Conservation (phyloP, 768 basidiomycete genomes). For the Candolleomyces efflorescens region DNA sequence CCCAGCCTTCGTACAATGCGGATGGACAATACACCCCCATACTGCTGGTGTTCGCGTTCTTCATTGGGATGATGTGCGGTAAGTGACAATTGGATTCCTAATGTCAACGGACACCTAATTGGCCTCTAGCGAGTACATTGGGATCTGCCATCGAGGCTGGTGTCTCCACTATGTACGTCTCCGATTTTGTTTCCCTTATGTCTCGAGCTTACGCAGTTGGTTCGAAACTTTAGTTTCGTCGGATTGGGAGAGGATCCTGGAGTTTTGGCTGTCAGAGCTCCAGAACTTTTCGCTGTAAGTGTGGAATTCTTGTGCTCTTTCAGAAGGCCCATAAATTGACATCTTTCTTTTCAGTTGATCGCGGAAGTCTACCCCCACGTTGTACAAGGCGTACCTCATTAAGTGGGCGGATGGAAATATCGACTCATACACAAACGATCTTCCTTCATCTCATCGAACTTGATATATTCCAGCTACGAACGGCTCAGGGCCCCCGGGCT, state of each 20-base stretch:
- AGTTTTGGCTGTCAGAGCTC: slow-evolving; percentile 68
- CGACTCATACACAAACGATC: not conserved
- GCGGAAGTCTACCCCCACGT: slow-evolving; percentile 66
- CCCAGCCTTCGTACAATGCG: slow-evolving; percentile 69
- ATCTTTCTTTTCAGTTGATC: slow-evolving; percentile 44
- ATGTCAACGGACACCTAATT: slow-evolving; percentile 2
- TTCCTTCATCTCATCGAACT: not conserved
- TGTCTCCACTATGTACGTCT: slow-evolving; percentile 75
- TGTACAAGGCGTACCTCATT: slow-evolving; percentile 50
- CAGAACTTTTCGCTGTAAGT: slow-evolving; percentile 61
- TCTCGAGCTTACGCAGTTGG: not conserved
- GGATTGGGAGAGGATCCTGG: slow-evolving; percentile 83
- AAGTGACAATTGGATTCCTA: slow-evolving; percentile 21
- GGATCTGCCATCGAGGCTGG: slow-evolving; percentile 79
- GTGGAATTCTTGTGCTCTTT: not conserved
- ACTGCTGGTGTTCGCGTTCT: slow-evolving; percentile 72
- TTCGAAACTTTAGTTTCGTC: slow-evolving; percentile 52
- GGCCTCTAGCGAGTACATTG: slow-evolving; percentile 52
- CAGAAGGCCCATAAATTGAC: not conserved
- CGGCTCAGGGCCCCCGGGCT: no score
- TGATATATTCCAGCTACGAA: not conserved
- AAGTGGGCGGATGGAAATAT: not conserved
- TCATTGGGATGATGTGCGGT: slow-evolving; percentile 76
- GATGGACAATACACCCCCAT: slow-evolving; percentile 76
- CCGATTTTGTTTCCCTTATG: not conserved